A percentile compares a stretch with the other conserved stretches of the same genome.
Conservation (phyloP, 805 yeast species). For the Metschnikowia gelsemii region DNA sequence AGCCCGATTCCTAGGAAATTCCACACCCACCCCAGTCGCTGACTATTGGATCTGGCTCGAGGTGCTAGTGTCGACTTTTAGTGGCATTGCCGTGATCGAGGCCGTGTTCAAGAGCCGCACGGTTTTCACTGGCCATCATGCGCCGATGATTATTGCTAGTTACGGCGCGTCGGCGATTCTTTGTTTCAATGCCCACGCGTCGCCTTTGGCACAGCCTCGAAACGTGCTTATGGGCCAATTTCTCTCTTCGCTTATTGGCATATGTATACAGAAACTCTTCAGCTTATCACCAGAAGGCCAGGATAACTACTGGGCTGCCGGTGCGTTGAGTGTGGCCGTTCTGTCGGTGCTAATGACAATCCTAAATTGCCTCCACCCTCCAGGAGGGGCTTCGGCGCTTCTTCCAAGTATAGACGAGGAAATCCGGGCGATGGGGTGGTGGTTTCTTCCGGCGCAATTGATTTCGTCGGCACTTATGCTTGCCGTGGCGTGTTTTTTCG, state of each 20-base stretch:
- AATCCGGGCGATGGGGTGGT: conserved; percentile 58
- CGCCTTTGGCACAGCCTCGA: conserved; percentile 67
- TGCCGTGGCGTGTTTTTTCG: conserved; percentile 50
- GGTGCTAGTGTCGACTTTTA: conserved; percentile 44
- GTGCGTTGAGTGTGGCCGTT: conserved; percentile 55
- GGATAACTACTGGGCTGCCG: conserved; percentile 54
- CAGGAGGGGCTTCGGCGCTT: conserved; percentile 69
- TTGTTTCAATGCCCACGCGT: conserved; percentile 51
- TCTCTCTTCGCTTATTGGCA: conserved; percentile 51
- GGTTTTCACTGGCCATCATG: conserved; percentile 39
- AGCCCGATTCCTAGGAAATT: conserved; percentile 42
- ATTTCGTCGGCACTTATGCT: conserved; percentile 49
- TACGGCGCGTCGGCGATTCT: conserved; percentile 66
- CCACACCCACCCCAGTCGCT: conserved; percentile 27
- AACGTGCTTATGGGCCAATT: conserved; percentile 58
- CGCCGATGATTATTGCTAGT: conserved; percentile 52
- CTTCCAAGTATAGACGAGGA: conserved; percentile 50
- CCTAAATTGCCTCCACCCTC: conserved; percentile 63
- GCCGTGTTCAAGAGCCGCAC: conserved; percentile 44
- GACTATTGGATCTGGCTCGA: conserved; percentile 49
- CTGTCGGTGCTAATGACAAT: conserved; percentile 54
- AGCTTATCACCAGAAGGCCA: conserved; percentile 42
- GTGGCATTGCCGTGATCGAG: conserved; percentile 46
- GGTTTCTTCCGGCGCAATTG: conserved; percentile 57
- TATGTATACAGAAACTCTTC: conserved; percentile 55